Evolutionary conservation across 257 asterid genomes (phyloP).

Genomic region (Petunia secreta): DNA sequence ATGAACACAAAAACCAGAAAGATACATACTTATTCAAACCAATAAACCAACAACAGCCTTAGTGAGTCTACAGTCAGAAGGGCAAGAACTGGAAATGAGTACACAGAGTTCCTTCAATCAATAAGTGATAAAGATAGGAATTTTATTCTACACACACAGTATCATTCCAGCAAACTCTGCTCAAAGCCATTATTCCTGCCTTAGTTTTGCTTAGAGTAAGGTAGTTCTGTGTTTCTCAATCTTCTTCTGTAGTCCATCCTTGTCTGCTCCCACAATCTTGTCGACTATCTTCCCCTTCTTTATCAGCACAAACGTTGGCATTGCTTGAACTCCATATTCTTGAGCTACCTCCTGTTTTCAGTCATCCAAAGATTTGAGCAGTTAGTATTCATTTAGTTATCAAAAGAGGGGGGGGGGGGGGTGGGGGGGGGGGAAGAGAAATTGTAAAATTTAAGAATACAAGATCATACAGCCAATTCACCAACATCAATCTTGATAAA

Average conservation of each 20-base stretch:
- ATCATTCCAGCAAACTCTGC: neutral
- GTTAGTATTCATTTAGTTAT: neutral
- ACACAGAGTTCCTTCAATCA: neutral
- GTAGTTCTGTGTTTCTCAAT: constrained; percentile 20
- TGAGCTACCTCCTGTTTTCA: constrained; percentile 37
- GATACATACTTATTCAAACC: neutral
- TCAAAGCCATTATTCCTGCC: neutral
- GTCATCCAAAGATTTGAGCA: neutral
- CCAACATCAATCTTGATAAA: constrained; percentile 79
- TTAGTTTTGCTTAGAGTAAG: neutral
- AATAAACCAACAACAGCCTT: neutral
- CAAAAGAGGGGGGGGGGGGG: neutral
- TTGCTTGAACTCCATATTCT: constrained; percentile 34
- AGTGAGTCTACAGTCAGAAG: neutral
- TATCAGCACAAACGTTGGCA: constrained; percentile 45
- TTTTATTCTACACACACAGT: neutral
- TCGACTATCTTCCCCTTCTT: constrained; percentile 38
- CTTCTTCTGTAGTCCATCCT: constrained; percentile 25
- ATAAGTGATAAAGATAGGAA: neutral
- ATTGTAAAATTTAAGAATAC: neutral
- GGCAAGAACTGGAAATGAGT: neutral
- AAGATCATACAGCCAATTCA: constrained; percentile 52
- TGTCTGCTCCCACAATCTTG: constrained; percentile 25
- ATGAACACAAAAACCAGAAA: neutral
- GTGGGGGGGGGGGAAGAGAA: neutral